A percentile compares a stretch with the other conserved stretches of the same genome.
phyloP scores from a whole-genome alignment of 2,329 filamentous ascomycete genomes.

The Fusarium musae region DNA sequence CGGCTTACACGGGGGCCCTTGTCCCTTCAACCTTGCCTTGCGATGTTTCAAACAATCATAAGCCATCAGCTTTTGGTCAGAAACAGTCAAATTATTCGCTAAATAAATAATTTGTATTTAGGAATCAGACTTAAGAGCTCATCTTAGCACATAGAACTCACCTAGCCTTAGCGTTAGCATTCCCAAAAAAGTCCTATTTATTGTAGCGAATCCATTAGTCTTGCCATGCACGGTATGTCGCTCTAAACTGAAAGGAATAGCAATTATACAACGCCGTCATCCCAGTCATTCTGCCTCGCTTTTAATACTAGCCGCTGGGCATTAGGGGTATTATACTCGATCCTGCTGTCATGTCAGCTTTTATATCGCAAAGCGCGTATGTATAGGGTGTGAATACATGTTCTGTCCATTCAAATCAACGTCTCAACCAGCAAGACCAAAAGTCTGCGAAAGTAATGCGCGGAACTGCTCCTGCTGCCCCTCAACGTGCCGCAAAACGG shows the following conservation, averaged over 20 bases:
- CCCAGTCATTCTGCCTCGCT: background rate
- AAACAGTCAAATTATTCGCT: background rate
- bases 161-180: no score
- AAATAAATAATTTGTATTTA: rapidly evolving
- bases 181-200: background rate
- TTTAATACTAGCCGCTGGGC: background rate
- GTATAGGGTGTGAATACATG: background rate
- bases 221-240: rapidly evolving
- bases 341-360: background rate
- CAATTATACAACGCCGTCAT: background rate
- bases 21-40: no score
- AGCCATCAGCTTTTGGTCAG: rapidly evolving
- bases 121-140: no score
- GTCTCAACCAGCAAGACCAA: rapidly evolving
- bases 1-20: no score
- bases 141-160: background rate
- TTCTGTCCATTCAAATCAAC: background rate
- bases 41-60: background rate
- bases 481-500: background rate
- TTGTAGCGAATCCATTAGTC: background rate
- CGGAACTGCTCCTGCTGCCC: background rate
- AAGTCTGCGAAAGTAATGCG: background rate
- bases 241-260: background rate
- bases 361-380: background rate
- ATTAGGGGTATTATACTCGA: background rate